Percentiles rank a stretch among this genome's conserved stretches.
Evolutionary conservation across 345 rosid species (phyloP).

Genomic region (Pistacia atlantica): DNA sequence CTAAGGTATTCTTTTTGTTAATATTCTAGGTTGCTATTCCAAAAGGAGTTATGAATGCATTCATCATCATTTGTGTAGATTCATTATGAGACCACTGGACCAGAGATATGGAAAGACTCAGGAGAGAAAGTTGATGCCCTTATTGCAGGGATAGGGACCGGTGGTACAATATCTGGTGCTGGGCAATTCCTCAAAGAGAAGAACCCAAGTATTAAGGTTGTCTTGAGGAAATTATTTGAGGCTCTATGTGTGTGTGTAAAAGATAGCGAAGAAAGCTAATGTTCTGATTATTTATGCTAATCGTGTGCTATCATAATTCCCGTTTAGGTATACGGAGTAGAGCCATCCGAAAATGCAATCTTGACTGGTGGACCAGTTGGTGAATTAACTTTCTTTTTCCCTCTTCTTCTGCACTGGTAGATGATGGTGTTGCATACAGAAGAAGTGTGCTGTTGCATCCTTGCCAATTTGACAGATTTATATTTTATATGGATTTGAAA

Average conservation of each 20-base stretch:
- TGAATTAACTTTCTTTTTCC: neutral
- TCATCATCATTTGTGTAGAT: slow-evolving; percentile 38
- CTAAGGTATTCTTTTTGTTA: slow-evolving; percentile 40
- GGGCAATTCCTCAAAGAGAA: slow-evolving; percentile 54
- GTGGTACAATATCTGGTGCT: slow-evolving; percentile 59
- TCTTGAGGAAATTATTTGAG: neutral
- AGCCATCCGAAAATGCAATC: neutral
- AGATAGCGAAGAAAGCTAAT: neutral
- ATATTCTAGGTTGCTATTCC: neutral
- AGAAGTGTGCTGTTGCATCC: neutral
- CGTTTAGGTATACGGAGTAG: slow-evolving; percentile 43
- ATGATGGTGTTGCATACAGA: neutral
- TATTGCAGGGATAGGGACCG: slow-evolving; percentile 62
- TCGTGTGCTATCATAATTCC: neutral
- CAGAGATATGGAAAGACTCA: slow-evolving; percentile 72
- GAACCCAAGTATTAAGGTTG: slow-evolving; percentile 44
- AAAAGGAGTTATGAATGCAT: neutral
- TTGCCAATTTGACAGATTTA: neutral
- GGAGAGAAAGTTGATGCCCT: slow-evolving; percentile 55
- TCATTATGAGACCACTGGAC: slow-evolving; percentile 73
- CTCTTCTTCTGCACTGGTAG: neutral
- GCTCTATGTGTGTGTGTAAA: too few species aligned
- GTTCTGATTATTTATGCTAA: slow-evolving; percentile 6
- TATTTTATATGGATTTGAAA: neutral
- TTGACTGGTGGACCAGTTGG: slow-evolving; percentile 41